Evolutionary conservation across 495 filamentous ascomycete species (phyloP), one percentile per base, ranked within the genome.

Genomic region (Trichoderma virens): DNA sequence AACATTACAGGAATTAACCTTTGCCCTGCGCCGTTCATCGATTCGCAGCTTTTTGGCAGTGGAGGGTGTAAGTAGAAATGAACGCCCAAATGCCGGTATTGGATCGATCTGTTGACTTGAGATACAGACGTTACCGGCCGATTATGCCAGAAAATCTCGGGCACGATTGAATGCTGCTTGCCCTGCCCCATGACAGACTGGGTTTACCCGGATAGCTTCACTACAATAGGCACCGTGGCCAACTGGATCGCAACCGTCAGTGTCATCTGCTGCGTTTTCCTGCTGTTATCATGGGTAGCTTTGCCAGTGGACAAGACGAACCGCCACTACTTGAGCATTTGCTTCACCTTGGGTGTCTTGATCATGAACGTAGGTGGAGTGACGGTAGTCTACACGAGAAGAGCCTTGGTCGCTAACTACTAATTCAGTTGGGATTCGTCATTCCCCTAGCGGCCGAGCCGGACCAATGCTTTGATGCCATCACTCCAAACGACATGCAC

Each of bases 401-500:
- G 32, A 13, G 34, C 6, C 41, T 30, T 20, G 28, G 32, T 61
- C 61, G 63, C 74, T 80, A 47, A 77, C 41, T 59, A 60, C 28
- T 32, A 60, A 62, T 7, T 60, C 63, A 78, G 90, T 75, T 92
- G 61, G 93, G 90, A 4, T 96, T 98, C 73, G 90, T 97, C 65
- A 88, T 98, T 43, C 95, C 94, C 9, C 83, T 98, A 41, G 92
- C 86, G 5, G 83, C 86, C 8, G 84, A 89, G 69, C 90, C 93
- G 20, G 74, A 90, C 2, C 85, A 96, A 80, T 98, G 94, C 70
- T 89, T 85, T 69, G 90, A 98, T 68, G 78, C 80, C 34, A 97
- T 98, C 70, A 98, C 94, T 2, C 95, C 94, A 0, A 88, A 97
- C 70, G 90, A 93, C 68, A 97, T 97, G 92, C 83, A 89, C 69